Percentiles rank a stretch among this genome's conserved stretches.
phyloP scores from a whole-genome alignment of 495 filamentous ascomycete species.

The Trichoderma erinaceum region DNA sequence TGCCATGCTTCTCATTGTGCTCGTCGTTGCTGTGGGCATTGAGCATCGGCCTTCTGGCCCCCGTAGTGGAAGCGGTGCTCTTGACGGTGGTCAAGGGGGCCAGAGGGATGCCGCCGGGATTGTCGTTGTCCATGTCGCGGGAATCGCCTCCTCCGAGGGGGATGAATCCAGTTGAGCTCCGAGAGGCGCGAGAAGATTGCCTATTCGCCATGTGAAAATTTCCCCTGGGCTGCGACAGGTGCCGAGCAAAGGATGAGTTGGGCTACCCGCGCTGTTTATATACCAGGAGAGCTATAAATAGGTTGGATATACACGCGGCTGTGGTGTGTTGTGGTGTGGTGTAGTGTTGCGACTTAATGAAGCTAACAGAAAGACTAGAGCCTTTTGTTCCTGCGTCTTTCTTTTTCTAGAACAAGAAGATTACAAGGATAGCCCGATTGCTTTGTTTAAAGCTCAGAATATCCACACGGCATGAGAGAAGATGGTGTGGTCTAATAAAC shows the following conservation, averaged over 20 bases:
- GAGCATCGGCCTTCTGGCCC: constrained; percentile 43
- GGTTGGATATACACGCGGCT: neutral
- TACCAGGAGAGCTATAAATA: neutral
- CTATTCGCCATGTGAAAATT: constrained; percentile 2
- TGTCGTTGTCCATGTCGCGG: constrained; percentile 14
- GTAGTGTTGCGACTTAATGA: neutral
- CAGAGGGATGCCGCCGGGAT: constrained; percentile 19
- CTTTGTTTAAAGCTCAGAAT: neutral
- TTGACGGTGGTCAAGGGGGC: constrained; percentile 46
- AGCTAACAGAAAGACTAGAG: neutral
- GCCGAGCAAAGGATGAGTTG: neutral
- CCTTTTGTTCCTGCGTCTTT: neutral
- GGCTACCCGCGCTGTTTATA: neutral
- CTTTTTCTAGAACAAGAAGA: neutral
- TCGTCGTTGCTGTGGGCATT: constrained; percentile 22
- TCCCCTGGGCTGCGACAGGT: constrained; percentile 1
- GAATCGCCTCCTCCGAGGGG: neutral
- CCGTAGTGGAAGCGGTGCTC: constrained; percentile 44
- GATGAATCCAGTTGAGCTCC: constrained; percentile 12
- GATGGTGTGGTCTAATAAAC: neutral
- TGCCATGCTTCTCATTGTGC: constrained; percentile 23
- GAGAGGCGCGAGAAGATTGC: neutral
- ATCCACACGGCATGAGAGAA: neutral
- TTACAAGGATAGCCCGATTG: neutral
- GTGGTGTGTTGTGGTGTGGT: neutral